Conservation (phyloP, 2,329 filamentous ascomycete species). For the Cordyceps militaris region DNA sequence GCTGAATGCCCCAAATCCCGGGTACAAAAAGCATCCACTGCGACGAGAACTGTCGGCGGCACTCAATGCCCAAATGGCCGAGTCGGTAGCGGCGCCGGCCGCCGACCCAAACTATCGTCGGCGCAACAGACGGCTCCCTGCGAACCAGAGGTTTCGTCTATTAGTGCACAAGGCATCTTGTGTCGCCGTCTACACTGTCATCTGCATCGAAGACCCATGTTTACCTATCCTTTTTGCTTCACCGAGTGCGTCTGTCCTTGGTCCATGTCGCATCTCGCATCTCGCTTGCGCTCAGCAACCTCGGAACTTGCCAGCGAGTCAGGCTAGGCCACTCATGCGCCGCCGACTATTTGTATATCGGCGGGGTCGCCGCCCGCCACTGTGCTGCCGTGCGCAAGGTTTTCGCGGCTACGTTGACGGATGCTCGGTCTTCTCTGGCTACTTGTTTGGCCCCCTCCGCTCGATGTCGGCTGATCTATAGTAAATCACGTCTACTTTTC, state of each 20-base stretch:
- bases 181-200: neutral
- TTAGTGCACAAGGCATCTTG: neutral
- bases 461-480: too few relatives aligned
- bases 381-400: too few relatives aligned
- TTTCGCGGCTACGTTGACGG: neutral
- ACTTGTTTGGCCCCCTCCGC: too few relatives aligned
- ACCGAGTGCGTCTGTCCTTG: neutral
- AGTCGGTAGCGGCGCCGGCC: slow-evolving; percentile 9
- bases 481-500: neutral
- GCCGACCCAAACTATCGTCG: neutral
- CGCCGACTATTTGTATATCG: too few relatives aligned
- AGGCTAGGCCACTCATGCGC: too few relatives aligned
- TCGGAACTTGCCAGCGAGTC: slow-evolving; percentile 8
- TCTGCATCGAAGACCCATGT: neutral
- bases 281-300: neutral
- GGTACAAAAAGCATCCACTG: neutral
- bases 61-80: neutral
- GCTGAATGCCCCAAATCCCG: neutral
- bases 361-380: too few relatives aligned
- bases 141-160: too few relatives aligned
- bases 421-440: neutral
- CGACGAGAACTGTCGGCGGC: neutral
- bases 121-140: too few relatives aligned
- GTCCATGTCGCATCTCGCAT: neutral
- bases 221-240: neutral